Evolutionary conservation across 257 asterid species (phyloP), one percentile per base, ranked within the genome.

Genomic region (Pogostemon cablin): DNA sequence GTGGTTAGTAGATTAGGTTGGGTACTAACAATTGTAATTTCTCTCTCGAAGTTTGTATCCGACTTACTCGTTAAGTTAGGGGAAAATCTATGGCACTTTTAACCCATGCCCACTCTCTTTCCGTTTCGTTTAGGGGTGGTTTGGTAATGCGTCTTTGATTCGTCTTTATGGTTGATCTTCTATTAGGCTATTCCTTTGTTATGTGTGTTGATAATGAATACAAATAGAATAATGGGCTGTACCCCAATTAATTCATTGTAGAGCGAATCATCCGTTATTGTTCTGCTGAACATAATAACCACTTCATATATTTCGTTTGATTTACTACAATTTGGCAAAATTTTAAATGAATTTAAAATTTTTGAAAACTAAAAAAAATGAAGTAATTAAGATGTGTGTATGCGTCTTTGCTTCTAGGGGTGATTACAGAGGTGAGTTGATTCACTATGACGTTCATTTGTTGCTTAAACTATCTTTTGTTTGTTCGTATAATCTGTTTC

Each of bases 11-110:
- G 80, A 66, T 48, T 80, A 63, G 76, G 69, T 71, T 72, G 57
- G 72, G 54, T 49, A 39, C 75, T 68, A 64, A 70, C 81, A 41
- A 15, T 72, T 80, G 83, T 80, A 83, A 68, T 58, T n/a, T 60
- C n/a, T 56, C 58, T n/a, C 61, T 58, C 11, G 46, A 56, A 61
- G 66, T 69, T 65, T 56, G 69, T 72, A 53, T 37, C 39, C 42
- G 34, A 32, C 49, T 46, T 42, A 68, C 64, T 63, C 72, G 6
- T 65, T 55, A 34, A 60, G 3, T 50, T 8, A 48, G 60, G 59
- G 65, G 11, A 39, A 66, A 25, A 62, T 42, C 37, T 48, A 54
- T 15, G 49, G 10, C 57, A 38, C 54, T 65, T 25, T 47, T 3
- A 37, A 37, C 41, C 11, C 1, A 50, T 8, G 7, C 7, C 58